Conservation (phyloP, 208 protist genomes). For the Crithidia fasciculata region DNA sequence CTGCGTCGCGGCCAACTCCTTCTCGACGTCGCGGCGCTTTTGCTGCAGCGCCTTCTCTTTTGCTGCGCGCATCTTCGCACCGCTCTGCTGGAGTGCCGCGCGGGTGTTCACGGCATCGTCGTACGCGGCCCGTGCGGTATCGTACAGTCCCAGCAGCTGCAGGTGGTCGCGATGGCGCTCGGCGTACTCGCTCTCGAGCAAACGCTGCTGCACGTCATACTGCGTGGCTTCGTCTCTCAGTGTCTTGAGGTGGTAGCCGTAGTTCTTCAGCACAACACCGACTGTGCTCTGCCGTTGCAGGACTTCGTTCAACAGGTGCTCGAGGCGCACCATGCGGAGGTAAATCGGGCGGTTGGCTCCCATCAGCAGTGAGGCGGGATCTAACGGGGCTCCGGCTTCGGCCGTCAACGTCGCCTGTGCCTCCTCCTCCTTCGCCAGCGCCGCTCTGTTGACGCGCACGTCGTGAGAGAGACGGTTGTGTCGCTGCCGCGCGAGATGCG, state of each 20-base stretch:
- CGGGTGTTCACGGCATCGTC: slow-evolving; percentile 53
- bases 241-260: slow-evolving; percentile 80
- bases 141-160: slow-evolving; percentile 88
- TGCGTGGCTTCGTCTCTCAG: slow-evolving; percentile 66
- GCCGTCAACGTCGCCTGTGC: neutral
- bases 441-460: slow-evolving; percentile 22
- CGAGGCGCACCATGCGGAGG: slow-evolving; percentile 87
- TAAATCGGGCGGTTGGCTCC: slow-evolving; percentile 56
- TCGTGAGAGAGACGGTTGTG: slow-evolving; percentile 63
- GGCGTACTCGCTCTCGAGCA: slow-evolving; percentile 70
- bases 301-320: slow-evolving; percentile 91
- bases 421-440: slow-evolving; percentile 8
- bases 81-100: slow-evolving; percentile 40
- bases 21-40: slow-evolving; percentile 61
- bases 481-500: slow-evolving; percentile 45
- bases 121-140: slow-evolving; percentile 74
- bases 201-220: slow-evolving; percentile 67
- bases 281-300: slow-evolving; percentile 90
- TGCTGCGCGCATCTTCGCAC: slow-evolving; percentile 45
- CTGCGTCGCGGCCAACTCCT: slow-evolving; percentile 55
- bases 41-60: slow-evolving; percentile 86
- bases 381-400: slow-evolving; percentile 1
- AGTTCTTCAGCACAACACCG: slow-evolving; percentile 80
- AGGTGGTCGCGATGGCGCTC: slow-evolving; percentile 87
- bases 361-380: slow-evolving; percentile 14